These are phyloP conservation scores for Ceratocystis cacaofunesta DNA, from an alignment of 2,329 filamentous ascomycete genomes.

Conservation along the genomic window DNA sequence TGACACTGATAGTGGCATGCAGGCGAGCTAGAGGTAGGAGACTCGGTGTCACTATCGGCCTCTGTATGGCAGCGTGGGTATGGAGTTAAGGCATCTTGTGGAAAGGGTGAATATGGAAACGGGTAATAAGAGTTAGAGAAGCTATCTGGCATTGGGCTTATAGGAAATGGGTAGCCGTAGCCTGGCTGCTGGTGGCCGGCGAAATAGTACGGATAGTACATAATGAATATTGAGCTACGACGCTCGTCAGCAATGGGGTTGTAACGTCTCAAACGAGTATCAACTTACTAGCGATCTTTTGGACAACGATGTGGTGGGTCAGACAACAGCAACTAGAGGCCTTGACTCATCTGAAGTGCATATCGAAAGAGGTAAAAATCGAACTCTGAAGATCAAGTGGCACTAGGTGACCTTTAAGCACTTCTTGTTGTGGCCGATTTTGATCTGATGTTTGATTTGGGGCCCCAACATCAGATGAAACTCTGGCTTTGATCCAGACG, in stretches of 20 bases:
- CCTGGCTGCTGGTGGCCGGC: neutral
- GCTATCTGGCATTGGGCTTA: neutral
- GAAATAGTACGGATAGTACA: constrained; percentile 2
- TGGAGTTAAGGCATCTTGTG: neutral
- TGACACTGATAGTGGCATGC: neutral
- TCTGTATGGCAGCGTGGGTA: neutral
- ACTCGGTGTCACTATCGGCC: neutral
- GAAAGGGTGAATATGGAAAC: neutral
- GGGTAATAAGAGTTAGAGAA: neutral
- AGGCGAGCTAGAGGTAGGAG: neutral
- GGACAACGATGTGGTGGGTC: too few species aligned
- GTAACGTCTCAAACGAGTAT: neutral
- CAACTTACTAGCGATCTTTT: neutral
- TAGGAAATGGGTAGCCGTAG: neutral
- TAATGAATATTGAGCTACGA: neutral
- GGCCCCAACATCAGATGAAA: neutral
- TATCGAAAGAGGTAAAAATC: neutral
- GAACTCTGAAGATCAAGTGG: neutral
- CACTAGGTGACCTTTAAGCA: neutral
- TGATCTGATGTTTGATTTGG: neutral
- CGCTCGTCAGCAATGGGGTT: neutral
- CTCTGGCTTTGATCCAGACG: neutral
- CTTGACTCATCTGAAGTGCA: neutral
- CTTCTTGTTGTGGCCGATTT: neutral
- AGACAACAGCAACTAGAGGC: neutral